Evolutionary conservation across 164 flowering plant species (phyloP), one percentile per base, ranked within the genome.

Genomic region (Magnolia sinica): DNA sequence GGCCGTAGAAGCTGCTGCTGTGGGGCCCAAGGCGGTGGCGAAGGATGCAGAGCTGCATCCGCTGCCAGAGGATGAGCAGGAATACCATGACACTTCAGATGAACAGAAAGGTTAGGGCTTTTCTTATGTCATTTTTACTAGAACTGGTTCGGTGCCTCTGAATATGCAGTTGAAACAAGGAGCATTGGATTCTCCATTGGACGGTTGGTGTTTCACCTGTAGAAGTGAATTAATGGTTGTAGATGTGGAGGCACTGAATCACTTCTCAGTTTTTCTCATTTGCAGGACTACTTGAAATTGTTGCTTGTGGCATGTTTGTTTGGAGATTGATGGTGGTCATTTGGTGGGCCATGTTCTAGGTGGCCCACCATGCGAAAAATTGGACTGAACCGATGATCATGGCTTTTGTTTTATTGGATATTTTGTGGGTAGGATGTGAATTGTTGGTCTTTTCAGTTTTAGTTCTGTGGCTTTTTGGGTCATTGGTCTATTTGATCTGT

Each of bases 41-140:
- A 79, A 79, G 82, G 82, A 58, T 66, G 73, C 67, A 51, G 86
- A 72, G 76, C 74, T 85, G 73, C 79, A 76, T 16, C 80, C 85
- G 1, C 85, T 81, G 72, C 83, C 82, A 0, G 90, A 87, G 85
- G 88, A 88, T 49, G 77, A 87, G 76, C 81, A 64, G 74, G 87
- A 86, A 73, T 80, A 67, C 31, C 89, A 83, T 68, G 90, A 86
- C 58, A 87, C 89, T 16, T 73, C 78, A 19, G 89, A 87, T 50
- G 83, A 85, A 52, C 76, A 81, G 29, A 82, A 82, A 82, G 82
- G 82, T 82, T 71, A 66, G 71, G n/a, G 8, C 67, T 68, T 68
- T 73, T 1, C 1, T 67, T 6, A 18, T 31, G 3, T 2, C 64
- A 7, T 22, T 29, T 65, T 14, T 16, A 22, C n/a, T 6, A 22